Evolutionary conservation across 176 grass and related monocot genomes (phyloP).

Genomic region (Thalia dealbata): DNA sequence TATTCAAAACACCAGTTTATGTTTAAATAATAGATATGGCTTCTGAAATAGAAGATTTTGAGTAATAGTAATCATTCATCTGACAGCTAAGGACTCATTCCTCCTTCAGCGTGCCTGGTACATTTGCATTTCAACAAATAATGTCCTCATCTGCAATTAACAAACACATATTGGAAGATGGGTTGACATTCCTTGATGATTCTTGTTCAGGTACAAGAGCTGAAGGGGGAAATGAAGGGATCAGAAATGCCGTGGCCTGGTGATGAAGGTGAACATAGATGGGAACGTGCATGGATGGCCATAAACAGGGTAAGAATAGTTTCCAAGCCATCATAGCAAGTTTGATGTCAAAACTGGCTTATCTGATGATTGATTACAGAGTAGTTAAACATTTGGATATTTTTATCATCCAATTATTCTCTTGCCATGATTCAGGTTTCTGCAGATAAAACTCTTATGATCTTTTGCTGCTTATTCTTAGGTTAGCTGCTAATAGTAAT

Average conservation of each 20-base stretch:
- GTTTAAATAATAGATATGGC: no score
- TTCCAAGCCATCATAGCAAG: neutral
- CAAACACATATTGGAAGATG: no score
- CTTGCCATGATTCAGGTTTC: neutral
- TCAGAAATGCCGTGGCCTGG: constrained; percentile 96
- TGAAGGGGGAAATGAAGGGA: constrained; percentile 69
- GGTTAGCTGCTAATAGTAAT: neutral
- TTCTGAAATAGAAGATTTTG: no score
- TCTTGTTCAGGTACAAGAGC: constrained; percentile 59
- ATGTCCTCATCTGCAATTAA: no score
- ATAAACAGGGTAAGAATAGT: constrained; percentile 63
- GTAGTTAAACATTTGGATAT: no score
- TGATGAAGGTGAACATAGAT: constrained; percentile 69
- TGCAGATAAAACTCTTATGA: neutral
- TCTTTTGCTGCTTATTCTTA: neutral
- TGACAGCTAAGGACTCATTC: no score
- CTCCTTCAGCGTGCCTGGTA: no score
- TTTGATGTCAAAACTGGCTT: neutral
- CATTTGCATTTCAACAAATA: no score
- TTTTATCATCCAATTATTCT: no score
- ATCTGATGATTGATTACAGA: neutral
- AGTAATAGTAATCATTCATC: no score
- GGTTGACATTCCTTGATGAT: constrained; percentile 7
- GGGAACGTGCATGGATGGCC: constrained; percentile 89
- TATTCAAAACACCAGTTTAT: no score